phyloP scores from a whole-genome alignment of 2,329 filamentous ascomycete species.

The Cordyceps farinosa region DNA sequence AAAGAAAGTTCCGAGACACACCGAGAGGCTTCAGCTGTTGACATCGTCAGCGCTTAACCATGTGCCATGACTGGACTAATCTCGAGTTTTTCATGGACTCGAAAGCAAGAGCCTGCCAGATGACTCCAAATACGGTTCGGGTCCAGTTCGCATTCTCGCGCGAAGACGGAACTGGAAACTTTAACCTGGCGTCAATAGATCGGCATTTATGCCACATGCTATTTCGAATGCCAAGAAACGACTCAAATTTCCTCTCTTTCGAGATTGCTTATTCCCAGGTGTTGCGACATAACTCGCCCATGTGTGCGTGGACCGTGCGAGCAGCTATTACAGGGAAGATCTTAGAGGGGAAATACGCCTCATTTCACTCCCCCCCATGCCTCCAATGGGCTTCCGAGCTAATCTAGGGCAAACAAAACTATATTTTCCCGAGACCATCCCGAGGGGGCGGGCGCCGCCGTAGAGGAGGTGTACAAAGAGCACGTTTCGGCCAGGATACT shows the following conservation, averaged over 20 bases:
- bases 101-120: neutral
- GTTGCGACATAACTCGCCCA: neutral
- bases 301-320: constrained; percentile 1
- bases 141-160: neutral
- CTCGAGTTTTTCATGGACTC: neutral
- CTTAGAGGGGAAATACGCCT: neutral
- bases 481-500: neutral
- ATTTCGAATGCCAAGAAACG: neutral
- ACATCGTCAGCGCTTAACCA: neutral
- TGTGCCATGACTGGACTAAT: constrained; percentile 1
- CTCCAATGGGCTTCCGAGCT: neutral
- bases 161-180: neutral
- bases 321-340: neutral
- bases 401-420: neutral
- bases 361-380: neutral
- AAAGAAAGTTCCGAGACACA: constrained; percentile 10
- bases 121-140: neutral
- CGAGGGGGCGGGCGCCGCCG: neutral
- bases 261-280: neutral
- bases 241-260: neutral
- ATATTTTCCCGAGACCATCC: neutral
- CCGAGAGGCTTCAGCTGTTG: constrained; percentile 7
- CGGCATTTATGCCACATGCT: neutral
- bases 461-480: neutral
- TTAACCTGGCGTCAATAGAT: neutral